Base-by-base conservation (phyloP, 2,329 filamentous ascomycete genomes). In the Colletotrichum echinochloae region DNA sequence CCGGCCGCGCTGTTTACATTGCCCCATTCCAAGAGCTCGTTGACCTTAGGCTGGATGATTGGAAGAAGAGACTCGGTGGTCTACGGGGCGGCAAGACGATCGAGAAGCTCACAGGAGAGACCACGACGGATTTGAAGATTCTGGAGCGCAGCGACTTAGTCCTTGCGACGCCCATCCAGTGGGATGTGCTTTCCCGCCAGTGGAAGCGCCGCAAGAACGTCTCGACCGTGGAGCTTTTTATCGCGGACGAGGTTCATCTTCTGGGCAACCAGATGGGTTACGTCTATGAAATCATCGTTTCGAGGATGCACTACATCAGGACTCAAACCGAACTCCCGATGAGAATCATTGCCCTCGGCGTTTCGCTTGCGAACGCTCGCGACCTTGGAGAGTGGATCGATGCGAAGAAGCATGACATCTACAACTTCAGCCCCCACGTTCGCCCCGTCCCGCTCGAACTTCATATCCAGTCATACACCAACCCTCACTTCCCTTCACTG, bases 381-480 rank as follows among this genome's bases (percentile, higher is more conserved):
- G 96, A 99, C 77, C 89, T 99, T 76, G 95, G 95, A 61, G 96
- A 98, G 82, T 99, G 96, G 96, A 94, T 99, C 74, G 96, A 97
- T 74, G 96, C 95, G 9, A 97, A 91, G 80, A 98, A 98, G 84
- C 96, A 99, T 79, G 97, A 96, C 59, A 97, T 97, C 73, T 99
- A 95, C 87, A 99, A 99, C 83, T 99, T 99, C 84, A 97, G 94
- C 76, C 96, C 96, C 2, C 92, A 95, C 77, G 91, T 95, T 72
- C 91, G 97, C 66, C 92, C 94, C 1, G 90, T 98, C 23, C 95
- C 95, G 28, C 84, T 99, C 39, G 95, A 98, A 79, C 88, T 99
- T 67, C 94, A 98, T 79, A 92, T 99, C 57, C 96, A 99, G 81
- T 95, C 95, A 1, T 99, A 96, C 83, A 93, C 91, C 35, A 97